These are phyloP conservation scores for Cyberlindnera veronae DNA, from an alignment of 805 yeast genomes.

Conservation along the genomic window DNA sequence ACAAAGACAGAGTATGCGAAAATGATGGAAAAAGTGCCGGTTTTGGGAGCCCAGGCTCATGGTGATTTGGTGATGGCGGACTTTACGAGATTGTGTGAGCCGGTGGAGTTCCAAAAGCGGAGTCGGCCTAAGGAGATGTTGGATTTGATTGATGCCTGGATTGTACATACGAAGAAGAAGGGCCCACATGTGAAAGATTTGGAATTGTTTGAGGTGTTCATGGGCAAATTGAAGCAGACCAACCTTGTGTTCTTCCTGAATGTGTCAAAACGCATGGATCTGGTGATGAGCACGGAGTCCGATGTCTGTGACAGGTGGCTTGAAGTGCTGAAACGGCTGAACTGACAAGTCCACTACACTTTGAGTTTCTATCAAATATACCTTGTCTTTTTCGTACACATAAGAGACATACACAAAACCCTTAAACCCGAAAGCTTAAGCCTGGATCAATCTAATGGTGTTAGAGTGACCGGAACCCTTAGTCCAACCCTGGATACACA, in stretches of 20 bases:
- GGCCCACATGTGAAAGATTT: conserved; percentile 42
- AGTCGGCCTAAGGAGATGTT: conserved; percentile 34
- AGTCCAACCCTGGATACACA: conserved; percentile 98
- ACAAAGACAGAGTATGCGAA: conserved; percentile 14
- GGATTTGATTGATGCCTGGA: conserved; percentile 35
- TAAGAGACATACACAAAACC: no score
- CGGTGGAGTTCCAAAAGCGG: conserved; percentile 31
- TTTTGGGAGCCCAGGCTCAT: no score
- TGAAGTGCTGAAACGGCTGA: not conserved
- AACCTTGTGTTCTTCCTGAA: conserved; percentile 23
- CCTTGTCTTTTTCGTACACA: no score
- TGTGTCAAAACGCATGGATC: conserved; percentile 17
- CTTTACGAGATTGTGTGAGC: conserved; percentile 10
- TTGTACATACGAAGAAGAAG: conserved; percentile 28
- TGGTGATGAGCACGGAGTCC: conserved; percentile 7
- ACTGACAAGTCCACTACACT: not conserved
- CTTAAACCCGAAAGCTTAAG: conserved; percentile 41
- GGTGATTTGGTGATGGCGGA: conserved; percentile 7
- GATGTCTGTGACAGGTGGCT: conserved; percentile 16
- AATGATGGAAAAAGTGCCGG: conserved; percentile 10
- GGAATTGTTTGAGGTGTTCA: conserved; percentile 32
- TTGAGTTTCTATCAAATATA: not conserved
- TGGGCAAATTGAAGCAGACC: conserved; percentile 27
- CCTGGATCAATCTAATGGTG: conserved; percentile 89
- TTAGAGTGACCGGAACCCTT: conserved; percentile 98